Evolutionary conservation across 108 stramenopile species (phyloP).

Genomic region (Skeletonema potamos): DNA sequence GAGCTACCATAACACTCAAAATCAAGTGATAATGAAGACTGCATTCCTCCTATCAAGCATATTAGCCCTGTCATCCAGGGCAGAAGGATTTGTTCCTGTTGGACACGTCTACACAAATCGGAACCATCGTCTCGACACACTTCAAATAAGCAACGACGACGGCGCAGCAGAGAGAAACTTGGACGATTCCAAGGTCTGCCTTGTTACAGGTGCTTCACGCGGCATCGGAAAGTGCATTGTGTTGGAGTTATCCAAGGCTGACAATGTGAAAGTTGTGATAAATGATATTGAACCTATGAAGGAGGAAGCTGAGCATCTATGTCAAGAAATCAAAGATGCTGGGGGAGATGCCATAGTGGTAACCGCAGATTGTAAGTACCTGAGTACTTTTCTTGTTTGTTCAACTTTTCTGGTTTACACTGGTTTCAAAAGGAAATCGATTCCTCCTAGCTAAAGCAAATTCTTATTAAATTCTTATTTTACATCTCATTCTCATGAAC

Average conservation of each 20-base stretch:
- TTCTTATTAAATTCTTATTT: no score
- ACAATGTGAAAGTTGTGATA: slow-evolving; percentile 58
- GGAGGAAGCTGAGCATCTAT: slow-evolving; percentile 29
- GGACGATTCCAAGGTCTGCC: slow-evolving; percentile 34
- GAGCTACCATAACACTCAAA: neutral
- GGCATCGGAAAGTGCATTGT: slow-evolving; percentile 72
- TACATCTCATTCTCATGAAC: neutral
- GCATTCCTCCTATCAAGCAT: neutral
- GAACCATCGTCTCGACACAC: neutral
- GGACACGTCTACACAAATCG: neutral
- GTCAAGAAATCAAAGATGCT: slow-evolving; percentile 20
- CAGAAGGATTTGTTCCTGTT: neutral
- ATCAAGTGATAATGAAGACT: neutral
- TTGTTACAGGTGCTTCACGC: slow-evolving; percentile 54
- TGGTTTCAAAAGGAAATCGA: no score
- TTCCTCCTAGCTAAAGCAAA: no score
- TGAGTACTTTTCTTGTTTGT: neutral
- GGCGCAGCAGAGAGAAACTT: neutral
- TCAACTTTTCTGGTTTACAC: slow-evolving; percentile 7
- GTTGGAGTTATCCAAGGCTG: slow-evolving; percentile 43
- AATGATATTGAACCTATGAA: slow-evolving; percentile 33
- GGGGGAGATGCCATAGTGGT: slow-evolving; percentile 41
- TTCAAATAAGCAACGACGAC: slow-evolving; percentile 28
- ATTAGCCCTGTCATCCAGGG: neutral
- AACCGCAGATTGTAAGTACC: slow-evolving; percentile 42